Conservation (phyloP, 257 asterid species). For the Solanum chmielewskii region DNA sequence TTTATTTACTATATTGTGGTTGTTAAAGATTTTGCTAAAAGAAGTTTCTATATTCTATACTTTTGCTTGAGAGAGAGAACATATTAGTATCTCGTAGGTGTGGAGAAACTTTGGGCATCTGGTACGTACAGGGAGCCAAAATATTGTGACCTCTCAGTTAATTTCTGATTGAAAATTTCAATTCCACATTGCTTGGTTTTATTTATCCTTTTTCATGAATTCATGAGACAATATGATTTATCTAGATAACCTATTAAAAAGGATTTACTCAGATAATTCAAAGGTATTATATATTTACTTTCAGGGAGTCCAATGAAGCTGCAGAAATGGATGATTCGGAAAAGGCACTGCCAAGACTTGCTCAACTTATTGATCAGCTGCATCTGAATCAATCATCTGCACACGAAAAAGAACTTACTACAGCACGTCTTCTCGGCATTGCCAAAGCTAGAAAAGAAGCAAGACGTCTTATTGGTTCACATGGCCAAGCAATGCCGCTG, state of each 20-base stretch:
- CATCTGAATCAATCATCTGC: constrained; percentile 55
- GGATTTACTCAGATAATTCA: background rate
- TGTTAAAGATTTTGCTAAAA: background rate
- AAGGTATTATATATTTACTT: background rate
- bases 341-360: constrained; percentile 46
- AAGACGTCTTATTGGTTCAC: constrained; percentile 66
- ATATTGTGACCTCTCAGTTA: background rate
- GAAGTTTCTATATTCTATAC: background rate
- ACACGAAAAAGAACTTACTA: constrained; percentile 67
- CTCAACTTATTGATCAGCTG: constrained; percentile 67
- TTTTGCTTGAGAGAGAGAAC: background rate
- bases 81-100: background rate
- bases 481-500: constrained; percentile 82
- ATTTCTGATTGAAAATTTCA: background rate
- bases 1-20: background rate
- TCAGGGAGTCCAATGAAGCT: constrained; percentile 65
- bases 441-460: constrained; percentile 82
- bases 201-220: background rate
- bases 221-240: background rate
- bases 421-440: constrained; percentile 77
- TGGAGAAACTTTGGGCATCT: background rate
- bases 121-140: background rate
- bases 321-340: constrained; percentile 62
- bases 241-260: background rate
- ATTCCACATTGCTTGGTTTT: background rate